phyloP scores from a whole-genome alignment of 2,329 filamentous ascomycete species.

The Alternaria sp. region DNA sequence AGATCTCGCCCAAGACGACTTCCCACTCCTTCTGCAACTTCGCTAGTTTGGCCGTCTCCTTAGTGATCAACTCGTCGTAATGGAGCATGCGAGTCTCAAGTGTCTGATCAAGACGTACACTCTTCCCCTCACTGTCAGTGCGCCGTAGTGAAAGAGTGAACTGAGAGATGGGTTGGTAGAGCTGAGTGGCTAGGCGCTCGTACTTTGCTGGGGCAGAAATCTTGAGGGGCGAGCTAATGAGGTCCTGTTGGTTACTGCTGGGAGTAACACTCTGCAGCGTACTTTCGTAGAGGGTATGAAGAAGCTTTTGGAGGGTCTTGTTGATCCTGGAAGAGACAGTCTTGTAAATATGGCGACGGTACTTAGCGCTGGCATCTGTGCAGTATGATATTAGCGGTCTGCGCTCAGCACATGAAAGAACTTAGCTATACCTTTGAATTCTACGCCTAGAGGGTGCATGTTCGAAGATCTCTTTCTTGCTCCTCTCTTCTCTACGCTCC shows the following conservation, averaged over 20 bases:
- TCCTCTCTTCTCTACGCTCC: constrained; percentile 12
- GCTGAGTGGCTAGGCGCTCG: constrained; percentile 20
- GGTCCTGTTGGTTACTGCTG: background rate
- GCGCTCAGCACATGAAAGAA: background rate
- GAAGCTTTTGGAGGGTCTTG: constrained; percentile 20
- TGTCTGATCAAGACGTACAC: constrained; percentile 8
- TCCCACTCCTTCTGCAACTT: constrained; percentile 37
- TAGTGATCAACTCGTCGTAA: constrained; percentile 28
- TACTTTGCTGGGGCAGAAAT: constrained; percentile 26
- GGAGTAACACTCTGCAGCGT: constrained; percentile 20
- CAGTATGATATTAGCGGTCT: constrained; percentile 9
- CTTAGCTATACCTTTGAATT: constrained; percentile 33
- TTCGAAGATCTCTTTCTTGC: constrained; percentile 6
- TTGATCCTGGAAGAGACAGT: constrained; percentile 27
- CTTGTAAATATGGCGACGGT: constrained; percentile 34
- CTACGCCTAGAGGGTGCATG: constrained; percentile 32
- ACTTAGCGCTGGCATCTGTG: constrained; percentile 34
- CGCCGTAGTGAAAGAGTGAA: constrained; percentile 16
- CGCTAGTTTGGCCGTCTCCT: constrained; percentile 25
- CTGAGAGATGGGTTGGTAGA: constrained; percentile 28
- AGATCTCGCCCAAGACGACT: constrained; percentile 36
- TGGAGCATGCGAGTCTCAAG: constrained; percentile 27
- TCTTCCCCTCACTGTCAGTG: constrained; percentile 17
- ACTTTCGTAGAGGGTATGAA: constrained; percentile 16
- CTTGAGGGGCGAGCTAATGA: constrained; percentile 11